Percentiles rank a stretch among this genome's conserved stretches.
phyloP scores from a whole-genome alignment of 352 stramenopile species.

The Thraustochytrium striatum region DNA sequence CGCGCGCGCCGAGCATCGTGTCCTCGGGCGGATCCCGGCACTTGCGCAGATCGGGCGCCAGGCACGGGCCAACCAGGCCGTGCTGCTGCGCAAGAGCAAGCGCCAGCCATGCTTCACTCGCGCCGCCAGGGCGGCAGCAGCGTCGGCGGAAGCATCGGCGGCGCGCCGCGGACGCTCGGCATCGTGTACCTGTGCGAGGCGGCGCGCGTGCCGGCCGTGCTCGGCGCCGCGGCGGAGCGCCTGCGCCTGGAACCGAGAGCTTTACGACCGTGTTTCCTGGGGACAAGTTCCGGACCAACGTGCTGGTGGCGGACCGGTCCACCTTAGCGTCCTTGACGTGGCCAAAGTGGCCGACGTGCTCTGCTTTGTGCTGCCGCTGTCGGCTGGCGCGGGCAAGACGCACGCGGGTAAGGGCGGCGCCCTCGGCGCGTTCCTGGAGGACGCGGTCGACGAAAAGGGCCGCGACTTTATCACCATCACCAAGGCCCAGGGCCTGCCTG shows the following conservation, averaged over 20 bases:
- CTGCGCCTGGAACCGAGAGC: conserved; percentile 8
- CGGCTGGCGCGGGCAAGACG: background rate
- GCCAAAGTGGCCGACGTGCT: conserved; percentile 6
- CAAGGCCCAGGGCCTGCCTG: conserved; percentile 50
- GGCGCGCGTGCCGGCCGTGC: background rate
- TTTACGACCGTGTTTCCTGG: conserved; percentile 1
- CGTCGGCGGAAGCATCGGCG: background rate
- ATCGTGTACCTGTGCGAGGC: conserved; percentile 2
- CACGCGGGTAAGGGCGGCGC: conserved; percentile 4
- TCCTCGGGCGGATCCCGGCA: background rate
- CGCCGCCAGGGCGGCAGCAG: conserved; percentile 14
- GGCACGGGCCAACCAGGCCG: conserved; percentile 23
- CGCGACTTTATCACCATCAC: conserved; percentile 45
- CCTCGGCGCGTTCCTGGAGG: conserved; percentile 32
- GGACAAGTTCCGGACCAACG: conserved; percentile 25
- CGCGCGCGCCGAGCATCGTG: background rate
- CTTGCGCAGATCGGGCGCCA: background rate
- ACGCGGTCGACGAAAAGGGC: conserved; percentile 36
- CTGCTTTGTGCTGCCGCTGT: conserved; percentile 41
- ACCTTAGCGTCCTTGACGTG: conserved; percentile 29
- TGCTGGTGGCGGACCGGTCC: background rate
- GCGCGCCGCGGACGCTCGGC: conserved; percentile 35
- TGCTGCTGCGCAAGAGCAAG: conserved; percentile 42
- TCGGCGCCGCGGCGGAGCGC: background rate
- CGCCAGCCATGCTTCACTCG: background rate